phyloP scores from a whole-genome alignment of 164 flowering plant species.

The Echeveria elegans region DNA sequence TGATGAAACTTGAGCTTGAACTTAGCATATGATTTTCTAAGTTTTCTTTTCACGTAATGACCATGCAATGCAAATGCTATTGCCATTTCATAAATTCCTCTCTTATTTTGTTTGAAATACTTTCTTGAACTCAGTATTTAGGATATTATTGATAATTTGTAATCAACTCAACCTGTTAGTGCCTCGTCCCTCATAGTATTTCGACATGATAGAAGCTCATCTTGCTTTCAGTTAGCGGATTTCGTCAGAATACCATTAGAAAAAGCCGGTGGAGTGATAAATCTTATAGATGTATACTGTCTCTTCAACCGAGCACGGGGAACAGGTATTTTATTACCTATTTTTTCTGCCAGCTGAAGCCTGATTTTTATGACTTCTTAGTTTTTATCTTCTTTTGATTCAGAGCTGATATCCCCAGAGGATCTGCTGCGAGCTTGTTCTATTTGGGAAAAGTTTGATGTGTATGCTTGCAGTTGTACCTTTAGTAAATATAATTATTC shows the following conservation, averaged over 20 bases:
- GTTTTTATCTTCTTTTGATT: background rate
- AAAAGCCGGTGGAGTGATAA: constrained; percentile 91
- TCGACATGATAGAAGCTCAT: too few relatives aligned
- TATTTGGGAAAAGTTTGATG: constrained; percentile 94
- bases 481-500: background rate
- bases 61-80: too few relatives aligned
- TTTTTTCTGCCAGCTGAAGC: background rate
- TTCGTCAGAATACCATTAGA: constrained; percentile 81
- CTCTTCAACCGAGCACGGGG: constrained; percentile 97
- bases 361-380: background rate
- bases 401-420: constrained; percentile 96
- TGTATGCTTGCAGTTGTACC: constrained; percentile 44
- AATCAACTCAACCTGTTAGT: too few relatives aligned
- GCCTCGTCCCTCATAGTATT: too few relatives aligned
- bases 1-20: too few relatives aligned
- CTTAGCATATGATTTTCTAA: background rate
- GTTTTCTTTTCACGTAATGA: background rate
- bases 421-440: constrained; percentile 92
- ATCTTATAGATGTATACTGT: constrained; percentile 81
- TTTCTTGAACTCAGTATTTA: background rate
- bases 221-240: constrained; percentile 71
- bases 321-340: constrained; percentile 49
- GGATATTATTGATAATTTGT: background rate
- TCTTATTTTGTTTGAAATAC: too few relatives aligned
- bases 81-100: background rate